Conservation (phyloP, 805 yeast species). For the Nakazawaea holstii region DNA sequence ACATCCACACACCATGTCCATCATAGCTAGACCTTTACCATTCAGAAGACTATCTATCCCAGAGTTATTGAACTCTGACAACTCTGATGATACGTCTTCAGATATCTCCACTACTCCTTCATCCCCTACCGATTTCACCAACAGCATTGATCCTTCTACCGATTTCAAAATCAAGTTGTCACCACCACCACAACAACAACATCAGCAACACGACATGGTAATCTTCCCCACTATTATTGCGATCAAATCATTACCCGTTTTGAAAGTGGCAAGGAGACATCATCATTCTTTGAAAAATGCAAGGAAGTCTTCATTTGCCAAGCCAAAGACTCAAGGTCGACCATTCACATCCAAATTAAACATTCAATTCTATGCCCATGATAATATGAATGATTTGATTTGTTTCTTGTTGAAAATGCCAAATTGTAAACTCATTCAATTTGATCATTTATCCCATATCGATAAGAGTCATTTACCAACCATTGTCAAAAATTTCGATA, state of each 20-base stretch:
- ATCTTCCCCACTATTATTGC: not conserved
- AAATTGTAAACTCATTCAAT: not conserved
- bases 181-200: not conserved
- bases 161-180: not conserved
- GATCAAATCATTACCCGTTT: not conserved
- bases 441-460: not conserved
- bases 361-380: not conserved
- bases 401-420: not conserved
- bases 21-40: too few species aligned
- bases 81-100: too few species aligned
- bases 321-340: not conserved
- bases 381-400: not conserved
- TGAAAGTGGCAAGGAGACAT: constrained; percentile 5
- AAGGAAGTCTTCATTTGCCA: not conserved
- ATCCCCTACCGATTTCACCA: too few species aligned
- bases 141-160: too few species aligned
- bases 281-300: constrained; percentile 1
- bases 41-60: not conserved
- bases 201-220: not conserved
- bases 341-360: not conserved
- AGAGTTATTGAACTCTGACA: not conserved
- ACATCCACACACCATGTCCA: too few species aligned
- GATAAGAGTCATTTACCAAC: not conserved
- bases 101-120: too few species aligned
- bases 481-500: not conserved